A percentile compares a stretch with the other conserved stretches of the same genome.
Evolutionary conservation across 2,329 filamentous ascomycete genomes (phyloP).

Genomic region (Arthrobotrys megalospora): DNA sequence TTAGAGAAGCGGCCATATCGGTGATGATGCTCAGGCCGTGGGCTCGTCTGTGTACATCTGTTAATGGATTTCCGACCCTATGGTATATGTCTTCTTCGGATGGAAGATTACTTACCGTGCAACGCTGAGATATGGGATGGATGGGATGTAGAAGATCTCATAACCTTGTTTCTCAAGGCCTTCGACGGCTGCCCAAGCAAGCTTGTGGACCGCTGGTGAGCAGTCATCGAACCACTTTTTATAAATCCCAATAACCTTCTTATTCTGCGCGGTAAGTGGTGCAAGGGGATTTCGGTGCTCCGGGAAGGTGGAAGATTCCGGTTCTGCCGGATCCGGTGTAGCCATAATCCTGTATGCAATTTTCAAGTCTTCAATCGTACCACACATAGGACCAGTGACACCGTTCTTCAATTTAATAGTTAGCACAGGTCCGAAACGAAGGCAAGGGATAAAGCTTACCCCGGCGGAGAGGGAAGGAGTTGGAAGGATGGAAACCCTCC

Average conservation of each 20-base stretch:
- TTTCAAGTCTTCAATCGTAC: conserved; percentile 82
- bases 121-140: conserved; percentile 72
- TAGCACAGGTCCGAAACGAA: not conserved
- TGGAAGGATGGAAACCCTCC: conserved; percentile 75
- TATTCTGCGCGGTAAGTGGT: conserved; percentile 66
- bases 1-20: conserved; percentile 74
- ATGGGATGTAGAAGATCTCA: conserved; percentile 73
- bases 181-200: conserved; percentile 72
- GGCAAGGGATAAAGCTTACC: conserved; percentile 64
- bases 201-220: conserved; percentile 75
- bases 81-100: not conserved
- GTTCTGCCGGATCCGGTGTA: conserved; percentile 77
- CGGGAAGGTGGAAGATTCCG: conserved; percentile 76
- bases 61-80: not conserved
- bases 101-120: conserved; percentile 33
- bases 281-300: conserved; percentile 70
- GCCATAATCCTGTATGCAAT: conserved; percentile 87
- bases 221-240: conserved; percentile 79
- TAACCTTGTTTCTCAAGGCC: conserved; percentile 74
- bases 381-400: conserved; percentile 82
- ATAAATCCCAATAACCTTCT: conserved; percentile 80
- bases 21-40: conserved; percentile 83
- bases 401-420: conserved; percentile 64
- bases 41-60: conserved; percentile 73
- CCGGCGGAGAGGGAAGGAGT: conserved; percentile 70